Evolutionary conservation across 2,329 filamentous ascomycete species (phyloP), one percentile per base, ranked within the genome.

Genomic region (Clonostachys byssicola): DNA sequence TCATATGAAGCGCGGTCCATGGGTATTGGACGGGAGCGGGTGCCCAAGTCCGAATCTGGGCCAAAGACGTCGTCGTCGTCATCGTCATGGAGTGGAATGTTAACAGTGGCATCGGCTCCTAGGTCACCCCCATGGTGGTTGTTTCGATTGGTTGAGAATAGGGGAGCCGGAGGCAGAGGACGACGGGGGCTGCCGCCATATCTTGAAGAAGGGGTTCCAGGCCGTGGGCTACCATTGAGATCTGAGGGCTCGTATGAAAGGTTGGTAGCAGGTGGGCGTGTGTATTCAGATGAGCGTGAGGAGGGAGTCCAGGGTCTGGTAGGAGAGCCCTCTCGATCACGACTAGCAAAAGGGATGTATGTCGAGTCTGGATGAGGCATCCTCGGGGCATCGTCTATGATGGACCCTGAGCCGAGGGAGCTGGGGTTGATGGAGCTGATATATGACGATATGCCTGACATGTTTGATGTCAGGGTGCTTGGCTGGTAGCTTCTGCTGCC

Each of bases 141-240:
- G 50, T 88, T 83, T 18, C 75, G 77, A 50, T 86, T 81, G 49
- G 67, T 74, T 3, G 86, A 80, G 60, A 96, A 97, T 9, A 96
- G 73, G 5, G 94, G 94, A 33, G 91, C 89, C 0, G 91, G 90
- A 4, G 94, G 94, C 34, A 97, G 74, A 5, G 92, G 92, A 47
- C 92, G 80, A 55, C 90, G 82, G 12, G 92, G 89, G 60, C 90
- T 95, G 5, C 91, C 88, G 17, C 91, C 88, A 63, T 97, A 96
- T 62, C 84, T 80, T 3, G 90, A 92, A 1, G 91, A 91, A 2
- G 92, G 91, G 1, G 92, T 96, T 6, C 92, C 92, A 2, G 94
- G 92, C 49, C 94, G 75, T 7, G 94, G 92, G 51, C 83, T 92
- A 43, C 94, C 94, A 59, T 97, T 92, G 49, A 97, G 69, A 56